A percentile compares a stretch with the other conserved stretches of the same genome.
These are phyloP conservation scores for Diversispora epigaea DNA, from an alignment of 192 early-diverging fungal genomes.

Conservation along the genomic window DNA sequence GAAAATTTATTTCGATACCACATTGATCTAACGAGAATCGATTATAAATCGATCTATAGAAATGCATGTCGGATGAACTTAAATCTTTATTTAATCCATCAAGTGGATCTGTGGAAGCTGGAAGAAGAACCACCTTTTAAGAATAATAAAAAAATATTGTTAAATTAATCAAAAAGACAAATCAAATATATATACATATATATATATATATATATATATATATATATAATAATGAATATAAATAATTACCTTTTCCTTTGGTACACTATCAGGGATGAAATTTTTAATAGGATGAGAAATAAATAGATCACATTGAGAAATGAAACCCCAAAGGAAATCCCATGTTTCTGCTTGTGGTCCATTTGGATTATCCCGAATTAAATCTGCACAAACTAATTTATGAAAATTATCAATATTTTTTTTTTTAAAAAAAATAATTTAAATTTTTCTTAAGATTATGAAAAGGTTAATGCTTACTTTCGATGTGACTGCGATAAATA, in stretches of 20 bases:
- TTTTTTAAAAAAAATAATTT: too few species aligned
- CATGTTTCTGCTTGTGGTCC: slow-evolving; percentile 75
- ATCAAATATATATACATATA: background rate
- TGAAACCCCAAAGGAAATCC: slow-evolving; percentile 75
- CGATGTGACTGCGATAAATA: slow-evolving; percentile 84
- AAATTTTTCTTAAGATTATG: too few species aligned
- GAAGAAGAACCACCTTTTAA: slow-evolving; percentile 57
- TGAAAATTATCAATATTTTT: background rate
- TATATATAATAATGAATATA: too few species aligned
- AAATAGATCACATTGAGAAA: slow-evolving; percentile 73
- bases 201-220: too few species aligned
- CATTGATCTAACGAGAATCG: slow-evolving; percentile 71
- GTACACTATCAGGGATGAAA: slow-evolving; percentile 73
- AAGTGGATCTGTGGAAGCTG: slow-evolving; percentile 74
- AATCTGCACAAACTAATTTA: slow-evolving; percentile 60
- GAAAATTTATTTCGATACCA: slow-evolving; percentile 52
- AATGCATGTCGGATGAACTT: slow-evolving; percentile 50
- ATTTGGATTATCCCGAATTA: slow-evolving; percentile 52
- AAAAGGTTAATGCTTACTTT: slow-evolving; percentile 38
- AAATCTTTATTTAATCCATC: slow-evolving; percentile 83
- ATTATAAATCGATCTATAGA: slow-evolving; percentile 79
- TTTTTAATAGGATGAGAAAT: slow-evolving; percentile 74
- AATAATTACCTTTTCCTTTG: slow-evolving; percentile 44
- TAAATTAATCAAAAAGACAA: background rate
- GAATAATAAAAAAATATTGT: background rate